phyloP scores from a whole-genome alignment of 2,329 filamentous ascomycete genomes.

The Teratosphaeria pseudoeucalypti region DNA sequence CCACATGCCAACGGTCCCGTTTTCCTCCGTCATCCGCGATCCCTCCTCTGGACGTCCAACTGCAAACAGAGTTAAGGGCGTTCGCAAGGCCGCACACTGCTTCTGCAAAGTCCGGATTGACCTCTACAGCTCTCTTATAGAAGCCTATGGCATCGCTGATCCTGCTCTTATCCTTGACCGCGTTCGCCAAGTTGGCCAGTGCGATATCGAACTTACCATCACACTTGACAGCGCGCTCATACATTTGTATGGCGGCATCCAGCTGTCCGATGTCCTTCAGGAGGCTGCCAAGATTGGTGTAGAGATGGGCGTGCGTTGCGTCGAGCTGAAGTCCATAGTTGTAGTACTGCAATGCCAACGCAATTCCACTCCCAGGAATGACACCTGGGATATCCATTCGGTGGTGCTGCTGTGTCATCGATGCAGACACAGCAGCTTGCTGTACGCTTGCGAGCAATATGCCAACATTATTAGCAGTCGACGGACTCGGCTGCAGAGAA shows the following conservation, averaged over 20 bases:
- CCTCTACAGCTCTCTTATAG: constrained; percentile 77
- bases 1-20: constrained; percentile 87
- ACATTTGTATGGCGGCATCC: constrained; percentile 88
- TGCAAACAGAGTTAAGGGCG: constrained; percentile 90
- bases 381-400: constrained; percentile 59
- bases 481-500: constrained; percentile 88
- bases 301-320: constrained; percentile 82
- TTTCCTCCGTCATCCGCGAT: constrained; percentile 62
- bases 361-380: constrained; percentile 72
- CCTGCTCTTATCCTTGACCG: constrained; percentile 89
- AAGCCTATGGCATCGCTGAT: constrained; percentile 87
- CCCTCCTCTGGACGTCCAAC: constrained; percentile 84
- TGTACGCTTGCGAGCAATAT: constrained; percentile 94
- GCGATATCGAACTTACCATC: constrained; percentile 96
- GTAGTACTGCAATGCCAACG: constrained; percentile 85
- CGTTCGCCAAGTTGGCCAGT: constrained; percentile 89
- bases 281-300: constrained; percentile 90
- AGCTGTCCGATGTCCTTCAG: constrained; percentile 94
- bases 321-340: constrained; percentile 86
- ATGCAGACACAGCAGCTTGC: constrained; percentile 41
- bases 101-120: constrained; percentile 94
- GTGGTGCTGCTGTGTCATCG: constrained; percentile 15
- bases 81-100: constrained; percentile 93
- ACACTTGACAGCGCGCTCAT: constrained; percentile 84
- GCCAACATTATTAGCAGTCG: constrained; percentile 95